Evolutionary conservation across 768 basidiomycete species (phyloP), one percentile per base, ranked within the genome.

Genomic region (Chiua virens): DNA sequence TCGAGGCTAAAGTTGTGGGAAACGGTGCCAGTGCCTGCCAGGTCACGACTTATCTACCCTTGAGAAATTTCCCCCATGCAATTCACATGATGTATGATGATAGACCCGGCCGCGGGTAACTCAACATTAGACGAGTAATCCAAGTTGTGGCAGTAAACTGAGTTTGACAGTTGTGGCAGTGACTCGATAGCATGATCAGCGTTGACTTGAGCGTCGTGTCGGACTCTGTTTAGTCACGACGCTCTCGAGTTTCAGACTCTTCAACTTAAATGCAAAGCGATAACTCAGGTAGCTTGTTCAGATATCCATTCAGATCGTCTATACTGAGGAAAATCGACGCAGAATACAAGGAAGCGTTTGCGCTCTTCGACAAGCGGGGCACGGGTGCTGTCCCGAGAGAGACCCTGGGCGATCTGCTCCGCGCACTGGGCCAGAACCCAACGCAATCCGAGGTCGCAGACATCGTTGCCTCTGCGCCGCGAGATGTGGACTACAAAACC

Each of bases 311-410:
- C 11, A 27, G 40, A 11, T 36, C 59, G 30, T 35, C 35, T 25
- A 4, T 18, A 35, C 40, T 52, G 35, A 64, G 54, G 14, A 32
- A 7, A 36, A 42, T 14, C 10, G 50, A 51, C 38, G n/a, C 72
- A 91, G 93, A 95, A 73, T 95, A 95, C 78, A 92, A 92, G 65
- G 93, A 98, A 71, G 95, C 95, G 2, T 98, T 98, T 63, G 94
- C 97, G 40, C 84, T 99, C 28, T 98, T 98, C 70, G 97, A 99
- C 75, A 98, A 98, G 76, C 86, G 86, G 58, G 97, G 97, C 34
- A 91, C 88, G 3, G 94, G 94, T 15, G 80, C 88, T 14, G 91
- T 99, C 27, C 89, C 94, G 1, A 76, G 89, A 4, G 89, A 94
- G 54, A 87, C 86, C 0, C 75, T 99, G 1, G 97, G 97, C 9